phyloP scores from a whole-genome alignment of 768 basidiomycete genomes.

The Candolleomyces eurysporus region DNA sequence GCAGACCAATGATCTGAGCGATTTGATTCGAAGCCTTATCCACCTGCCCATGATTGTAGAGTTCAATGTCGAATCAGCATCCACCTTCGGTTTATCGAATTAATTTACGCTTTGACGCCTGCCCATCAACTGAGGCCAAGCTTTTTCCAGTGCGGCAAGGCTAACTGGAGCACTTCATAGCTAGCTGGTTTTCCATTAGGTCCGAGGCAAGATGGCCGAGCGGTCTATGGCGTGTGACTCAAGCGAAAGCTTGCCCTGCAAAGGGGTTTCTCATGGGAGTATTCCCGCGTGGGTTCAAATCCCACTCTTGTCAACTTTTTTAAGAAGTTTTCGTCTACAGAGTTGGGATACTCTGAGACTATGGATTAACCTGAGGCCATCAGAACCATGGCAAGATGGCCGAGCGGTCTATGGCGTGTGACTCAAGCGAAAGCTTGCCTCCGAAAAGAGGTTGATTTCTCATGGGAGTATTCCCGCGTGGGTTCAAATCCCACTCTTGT shows the following conservation, averaged over 20 bases:
- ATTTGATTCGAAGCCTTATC: too few species aligned
- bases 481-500: constrained; percentile 45
- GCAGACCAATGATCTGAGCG: neutral
- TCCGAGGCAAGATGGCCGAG: constrained; percentile 55
- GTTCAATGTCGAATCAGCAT: too few species aligned
- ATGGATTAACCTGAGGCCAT: too few species aligned
- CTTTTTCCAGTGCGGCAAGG: too few species aligned
- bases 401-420: constrained; percentile 65
- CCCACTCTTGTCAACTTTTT: neutral
- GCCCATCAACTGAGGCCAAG: too few species aligned
- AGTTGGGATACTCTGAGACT: neutral
- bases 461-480: constrained; percentile 37
- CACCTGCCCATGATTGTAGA: too few species aligned
- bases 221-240: constrained; percentile 65
- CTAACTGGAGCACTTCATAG: too few species aligned
- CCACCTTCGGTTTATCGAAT: too few species aligned
- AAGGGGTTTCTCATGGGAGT: neutral
- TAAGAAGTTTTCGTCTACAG: constrained; percentile 13
- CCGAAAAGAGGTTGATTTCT: constrained; percentile 25
- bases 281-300: neutral
- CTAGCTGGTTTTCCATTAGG: too few species aligned
- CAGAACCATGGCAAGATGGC: constrained; percentile 46
- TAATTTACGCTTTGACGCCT: too few species aligned
- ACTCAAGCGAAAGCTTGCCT: constrained; percentile 45
- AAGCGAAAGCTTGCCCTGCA: constrained; percentile 34